Evolutionary conservation across 208 protist species (phyloP), one percentile per base, ranked within the genome.

Genomic region (Tetramitus jugosus): DNA sequence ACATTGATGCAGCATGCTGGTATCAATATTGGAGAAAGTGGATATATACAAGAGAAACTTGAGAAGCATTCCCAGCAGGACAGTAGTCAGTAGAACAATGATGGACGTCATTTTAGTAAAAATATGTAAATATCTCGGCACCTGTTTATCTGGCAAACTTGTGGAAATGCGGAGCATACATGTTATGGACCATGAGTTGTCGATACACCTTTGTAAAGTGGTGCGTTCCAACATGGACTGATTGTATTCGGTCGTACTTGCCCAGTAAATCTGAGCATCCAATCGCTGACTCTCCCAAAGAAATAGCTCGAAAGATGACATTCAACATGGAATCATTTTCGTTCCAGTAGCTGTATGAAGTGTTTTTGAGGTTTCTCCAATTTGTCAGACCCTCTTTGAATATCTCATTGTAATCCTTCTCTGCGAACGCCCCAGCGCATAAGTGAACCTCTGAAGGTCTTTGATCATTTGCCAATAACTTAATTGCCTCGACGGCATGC

Each of bases 391-490:
- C 65, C 31, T 71, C 26, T 3, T 6, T 6, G 23, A 71, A 37
- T 37, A 49, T 49, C 0, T 71, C 39, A 49, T 49, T 43, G 3
- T 14, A 6, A n/a, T 71, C 65, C 49, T 71, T 40, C 35, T 71
- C 65, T 10, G 20, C 26, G 2, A 71, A 35, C 0, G 65, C 65
- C 43, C 39, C n/a, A 33, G 65, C 65, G 49, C 65, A 71, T 33
- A 71, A 71, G 17, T 71, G 65, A 33, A 71, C 39, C 49, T 71
- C 65, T 33, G 43, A 35, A 49, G 65, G 65, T 71, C 40, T 71
- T 0, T 35, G 35, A 3, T 71, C 65, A 6, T 31, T 3, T 8
- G 35, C n/a, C 35, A 71, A 14, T 71, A 71, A 13, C 17, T 49
- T 71, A 23, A 71, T n/a, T 35, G 39, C 65, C 10, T 71, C 65